Evolutionary conservation across 805 yeast genomes (phyloP).

Genomic region (Candida patagonica): DNA sequence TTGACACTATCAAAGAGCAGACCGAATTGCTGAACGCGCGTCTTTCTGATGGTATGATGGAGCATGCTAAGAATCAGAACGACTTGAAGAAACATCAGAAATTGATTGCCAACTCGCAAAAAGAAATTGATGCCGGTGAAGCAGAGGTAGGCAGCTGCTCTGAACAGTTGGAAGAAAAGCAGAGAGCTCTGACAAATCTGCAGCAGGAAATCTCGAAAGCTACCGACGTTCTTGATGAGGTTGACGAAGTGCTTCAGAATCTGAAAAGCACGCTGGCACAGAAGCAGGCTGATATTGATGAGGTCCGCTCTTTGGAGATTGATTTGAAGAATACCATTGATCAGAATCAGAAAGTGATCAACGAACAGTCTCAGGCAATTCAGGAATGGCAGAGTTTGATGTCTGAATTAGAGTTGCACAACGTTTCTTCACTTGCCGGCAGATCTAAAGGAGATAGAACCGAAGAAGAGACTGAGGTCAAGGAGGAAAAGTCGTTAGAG

Average conservation of each 20-base stretch:
- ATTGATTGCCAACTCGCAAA: conserved; percentile 36
- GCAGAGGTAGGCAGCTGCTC: conserved; percentile 34
- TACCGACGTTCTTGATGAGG: conserved; percentile 17
- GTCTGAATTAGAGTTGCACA: conserved; percentile 40
- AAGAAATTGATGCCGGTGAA: conserved; percentile 38
- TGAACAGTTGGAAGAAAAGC: conserved; percentile 18
- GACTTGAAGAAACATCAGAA: conserved; percentile 50
- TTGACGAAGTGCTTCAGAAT: conserved; percentile 23
- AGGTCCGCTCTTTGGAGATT: conserved; percentile 53
- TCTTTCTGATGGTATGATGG: conserved; percentile 46
- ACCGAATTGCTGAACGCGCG: conserved; percentile 51
- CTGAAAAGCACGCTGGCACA: conserved; percentile 34
- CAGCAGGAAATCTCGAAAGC: conserved; percentile 13
- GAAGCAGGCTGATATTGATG: conserved; percentile 39
- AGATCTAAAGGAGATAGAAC: conserved; percentile 1
- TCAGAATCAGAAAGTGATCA: conserved; percentile 37
- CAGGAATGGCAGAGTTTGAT: conserved; percentile 32
- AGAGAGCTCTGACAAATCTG: conserved; percentile 12
- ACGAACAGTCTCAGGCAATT: conserved; percentile 32
- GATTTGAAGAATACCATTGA: conserved; percentile 59
- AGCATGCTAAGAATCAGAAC: conserved; percentile 51
- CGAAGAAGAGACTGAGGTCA: conserved; percentile 6
- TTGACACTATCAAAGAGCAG: conserved; percentile 61
- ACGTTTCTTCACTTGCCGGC: conserved; percentile 40
- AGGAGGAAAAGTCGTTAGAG: conserved; percentile 1